These are phyloP conservation scores for Lathyrus aphaca DNA, from an alignment of 306 rosid species.

Conservation along the genomic window DNA sequence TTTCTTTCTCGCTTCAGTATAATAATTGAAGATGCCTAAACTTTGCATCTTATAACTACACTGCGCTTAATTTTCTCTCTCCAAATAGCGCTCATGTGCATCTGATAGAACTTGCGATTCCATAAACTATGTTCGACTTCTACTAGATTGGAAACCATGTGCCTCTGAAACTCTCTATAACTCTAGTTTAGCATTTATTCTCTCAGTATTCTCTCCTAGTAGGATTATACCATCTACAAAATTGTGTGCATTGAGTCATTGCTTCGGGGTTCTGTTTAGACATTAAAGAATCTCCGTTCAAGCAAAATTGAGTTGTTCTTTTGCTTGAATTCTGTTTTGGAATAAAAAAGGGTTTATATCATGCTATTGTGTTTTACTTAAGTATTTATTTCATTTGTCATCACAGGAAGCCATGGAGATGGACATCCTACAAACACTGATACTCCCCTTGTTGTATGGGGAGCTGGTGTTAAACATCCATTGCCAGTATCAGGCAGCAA, in stretches of 20 bases:
- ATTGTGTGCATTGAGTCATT: background rate
- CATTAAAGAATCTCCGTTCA: constrained; percentile 20
- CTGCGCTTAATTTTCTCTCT: background rate
- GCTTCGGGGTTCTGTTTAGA: constrained; percentile 17
- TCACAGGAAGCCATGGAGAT: constrained; percentile 89
- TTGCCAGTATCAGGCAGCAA: constrained; percentile 68
- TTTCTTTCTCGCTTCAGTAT: background rate
- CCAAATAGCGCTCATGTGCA: too few species aligned
- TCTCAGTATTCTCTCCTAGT: background rate
- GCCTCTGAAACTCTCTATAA: background rate
- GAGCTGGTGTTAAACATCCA: constrained; percentile 86
- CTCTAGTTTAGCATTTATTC: constrained; percentile 17
- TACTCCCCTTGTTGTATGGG: constrained; percentile 96
- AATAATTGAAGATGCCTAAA: constrained; percentile 16
- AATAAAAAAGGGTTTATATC: constrained; percentile 18
- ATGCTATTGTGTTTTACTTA: constrained; percentile 29
- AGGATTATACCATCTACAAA: constrained; percentile 10
- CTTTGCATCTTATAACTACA: background rate
- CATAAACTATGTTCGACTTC: too few species aligned
- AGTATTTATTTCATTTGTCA: constrained; percentile 19
- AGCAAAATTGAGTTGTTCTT: constrained; percentile 15
- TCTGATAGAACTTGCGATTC: too few species aligned
- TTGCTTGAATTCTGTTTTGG: constrained; percentile 27
- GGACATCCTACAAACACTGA: constrained; percentile 95
- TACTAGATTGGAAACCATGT: too few species aligned